Conservation (phyloP, 1,284 basidiomycete genomes). For the Ceratobasidium sp. region DNA sequence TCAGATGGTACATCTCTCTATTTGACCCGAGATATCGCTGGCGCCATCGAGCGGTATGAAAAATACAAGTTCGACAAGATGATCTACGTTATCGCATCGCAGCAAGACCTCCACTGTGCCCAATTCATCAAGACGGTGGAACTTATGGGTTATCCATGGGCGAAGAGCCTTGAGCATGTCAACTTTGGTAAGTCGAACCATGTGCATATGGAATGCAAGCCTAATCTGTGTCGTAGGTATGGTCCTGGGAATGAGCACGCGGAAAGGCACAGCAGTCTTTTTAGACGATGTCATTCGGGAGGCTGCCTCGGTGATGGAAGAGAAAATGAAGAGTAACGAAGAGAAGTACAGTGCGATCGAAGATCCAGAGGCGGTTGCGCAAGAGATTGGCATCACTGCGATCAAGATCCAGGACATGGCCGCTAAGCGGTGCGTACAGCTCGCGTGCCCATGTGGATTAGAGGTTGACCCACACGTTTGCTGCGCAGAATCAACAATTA, state of each 20-base stretch:
- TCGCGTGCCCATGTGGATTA: not conserved
- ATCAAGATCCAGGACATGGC: conserved; percentile 99
- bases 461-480: conserved; percentile 27
- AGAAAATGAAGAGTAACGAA: conserved; percentile 95
- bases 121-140: conserved; percentile 97
- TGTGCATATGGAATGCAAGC: not conserved
- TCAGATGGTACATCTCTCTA: conserved; percentile 97
- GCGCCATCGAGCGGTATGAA: conserved; percentile 91
- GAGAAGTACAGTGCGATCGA: conserved; percentile 92
- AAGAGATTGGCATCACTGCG: conserved; percentile 93
- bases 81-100: conserved; percentile 95
- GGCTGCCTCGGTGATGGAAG: conserved; percentile 92
- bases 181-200: conserved; percentile 76
- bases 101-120: conserved; percentile 92
- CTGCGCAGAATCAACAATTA: conserved; percentile 90
- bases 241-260: conserved; percentile 97
- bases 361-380: conserved; percentile 83
- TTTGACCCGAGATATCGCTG: conserved; percentile 97
- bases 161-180: conserved; percentile 83
- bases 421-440: conserved; percentile 76
- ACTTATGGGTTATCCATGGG: conserved; percentile 81
- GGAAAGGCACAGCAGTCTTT: conserved; percentile 96
- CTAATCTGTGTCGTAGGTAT: conserved; percentile 51
- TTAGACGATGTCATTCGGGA: conserved; percentile 95
- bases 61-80: conserved; percentile 98